Conservation (phyloP, 805 yeast species). For the Pichia thaimueangensis region DNA sequence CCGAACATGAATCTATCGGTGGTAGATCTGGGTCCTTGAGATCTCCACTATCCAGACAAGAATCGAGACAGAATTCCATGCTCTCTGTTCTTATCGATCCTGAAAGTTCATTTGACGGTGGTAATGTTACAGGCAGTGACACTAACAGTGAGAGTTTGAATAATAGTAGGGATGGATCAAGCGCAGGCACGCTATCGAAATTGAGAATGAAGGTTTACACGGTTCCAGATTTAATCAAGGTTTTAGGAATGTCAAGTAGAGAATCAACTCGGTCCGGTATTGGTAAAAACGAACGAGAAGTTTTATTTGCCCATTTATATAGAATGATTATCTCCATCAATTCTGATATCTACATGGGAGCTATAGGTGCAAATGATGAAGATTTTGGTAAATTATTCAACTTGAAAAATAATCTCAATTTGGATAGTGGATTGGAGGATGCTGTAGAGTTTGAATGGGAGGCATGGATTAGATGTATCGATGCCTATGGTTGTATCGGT, state of each 20-base stretch:
- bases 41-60: slow-evolving; percentile 17
- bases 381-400: slow-evolving; percentile 7
- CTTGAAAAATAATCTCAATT: neutral
- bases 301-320: slow-evolving; percentile 45
- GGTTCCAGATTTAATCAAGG: slow-evolving; percentile 39
- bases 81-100: slow-evolving; percentile 21
- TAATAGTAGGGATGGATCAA: neutral
- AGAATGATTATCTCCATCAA: slow-evolving; percentile 34
- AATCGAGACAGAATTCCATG: slow-evolving; percentile 24
- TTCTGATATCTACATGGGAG: slow-evolving; percentile 26
- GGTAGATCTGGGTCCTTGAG: slow-evolving; percentile 8
- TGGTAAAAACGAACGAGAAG: slow-evolving; percentile 40
- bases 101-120: slow-evolving; percentile 7
- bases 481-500: slow-evolving; percentile 41
- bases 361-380: slow-evolving; percentile 14
- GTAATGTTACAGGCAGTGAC: slow-evolving; percentile 12
- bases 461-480: slow-evolving; percentile 34
- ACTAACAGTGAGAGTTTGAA: neutral
- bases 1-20: neutral
- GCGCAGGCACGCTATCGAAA: neutral
- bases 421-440: neutral
- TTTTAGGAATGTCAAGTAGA: slow-evolving; percentile 30
- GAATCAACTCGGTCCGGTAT: slow-evolving; percentile 34
- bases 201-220: slow-evolving; percentile 21
- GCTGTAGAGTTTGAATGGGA: slow-evolving; percentile 17